Evolutionary conservation across 2,329 filamentous ascomycete genomes (phyloP).

Genomic region (Epicoccum nigrum): DNA sequence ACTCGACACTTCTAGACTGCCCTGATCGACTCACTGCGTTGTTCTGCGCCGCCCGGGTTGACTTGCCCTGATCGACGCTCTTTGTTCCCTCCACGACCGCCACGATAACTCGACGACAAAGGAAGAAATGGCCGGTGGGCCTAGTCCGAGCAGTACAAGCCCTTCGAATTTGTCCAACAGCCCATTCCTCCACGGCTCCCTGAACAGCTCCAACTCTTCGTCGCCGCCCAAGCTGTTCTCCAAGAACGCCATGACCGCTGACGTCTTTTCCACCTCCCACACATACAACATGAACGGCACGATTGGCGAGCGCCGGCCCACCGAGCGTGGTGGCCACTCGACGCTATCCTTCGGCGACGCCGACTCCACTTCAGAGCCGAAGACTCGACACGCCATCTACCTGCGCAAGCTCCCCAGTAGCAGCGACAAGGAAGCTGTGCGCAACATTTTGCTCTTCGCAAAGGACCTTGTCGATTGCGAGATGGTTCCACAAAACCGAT

Average conservation of each 20-base stretch:
- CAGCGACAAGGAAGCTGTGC: slow-evolving; percentile 63
- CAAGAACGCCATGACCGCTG: slow-evolving; percentile 48
- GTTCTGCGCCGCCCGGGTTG: slow-evolving; percentile 28
- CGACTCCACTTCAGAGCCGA: slow-evolving; percentile 34
- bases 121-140: slow-evolving; percentile 49
- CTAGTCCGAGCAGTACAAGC: slow-evolving; percentile 51
- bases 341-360: slow-evolving; percentile 46
- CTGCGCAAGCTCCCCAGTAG: slow-evolving; percentile 66
- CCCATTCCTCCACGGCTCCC: slow-evolving; percentile 47
- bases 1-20: slow-evolving; percentile 27
- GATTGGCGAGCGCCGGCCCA: slow-evolving; percentile 49
- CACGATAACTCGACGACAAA: slow-evolving; percentile 41
- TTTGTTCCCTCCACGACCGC: slow-evolving; percentile 41
- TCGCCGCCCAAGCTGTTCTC: slow-evolving; percentile 46
- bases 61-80: slow-evolving; percentile 25
- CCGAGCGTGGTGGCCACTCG: slow-evolving; percentile 45
- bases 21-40: slow-evolving; percentile 20
- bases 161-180: slow-evolving; percentile 50
- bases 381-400: slow-evolving; percentile 51
- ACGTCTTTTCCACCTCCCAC: slow-evolving; percentile 50
- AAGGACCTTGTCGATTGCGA: slow-evolving; percentile 66
- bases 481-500: slow-evolving; percentile 59
- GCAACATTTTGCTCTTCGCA: slow-evolving; percentile 69
- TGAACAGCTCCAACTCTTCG: slow-evolving; percentile 50
- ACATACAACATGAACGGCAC: slow-evolving; percentile 48